Evolutionary conservation across 1,139 yeast species (phyloP), one percentile per base, ranked within the genome.

Genomic region (Geotrichum bryndzae): DNA sequence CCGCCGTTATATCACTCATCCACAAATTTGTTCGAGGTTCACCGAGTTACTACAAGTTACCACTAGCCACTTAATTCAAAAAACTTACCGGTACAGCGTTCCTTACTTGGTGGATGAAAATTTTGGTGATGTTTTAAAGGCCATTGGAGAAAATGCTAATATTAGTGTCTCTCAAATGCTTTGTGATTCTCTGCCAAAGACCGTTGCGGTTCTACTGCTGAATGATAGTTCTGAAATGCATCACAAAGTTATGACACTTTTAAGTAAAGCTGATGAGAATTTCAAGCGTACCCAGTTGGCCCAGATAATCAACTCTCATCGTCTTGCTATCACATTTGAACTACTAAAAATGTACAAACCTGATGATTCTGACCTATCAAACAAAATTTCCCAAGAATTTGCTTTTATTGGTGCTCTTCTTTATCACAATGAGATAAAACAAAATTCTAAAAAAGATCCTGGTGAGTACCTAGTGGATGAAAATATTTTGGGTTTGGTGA

Each of bases 71-170:
- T 88, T 94, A 62, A 76, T 92, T 50, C 79, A 79, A 53, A 79
- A 94, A 62, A 90, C 96, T 1, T 84, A 84, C 59, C 83, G 84
- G 27, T 88, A 85, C 68, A 88, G 94, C 0, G 81, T 92, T 0
- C 98, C 99, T 0, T 81, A 85, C 66, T 78, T 92, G 13, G 79
- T 90, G 60, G 85, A 85, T 56, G 84, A 84, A 60, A 84, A 85
- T 68, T 82, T 86, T 64, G 78, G 79, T 59, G 90, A 86, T 67
- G 81, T 84, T 57, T 77, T 92, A 58, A 82, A 84, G 53, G 86
- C 83, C 64, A 80, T 86, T 54, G 83, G 88, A 0, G 70, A 70
- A 4, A 75, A 77, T 2, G 72, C 68, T 8, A 68, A 64, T 67
- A 29, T 58, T 62, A 41, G 68, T 3, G 60, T 69, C 6, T 66